Evolutionary conservation across 2,329 filamentous ascomycete species (phyloP), one percentile per base, ranked within the genome.

Genomic region (Hortaea werneckii): DNA sequence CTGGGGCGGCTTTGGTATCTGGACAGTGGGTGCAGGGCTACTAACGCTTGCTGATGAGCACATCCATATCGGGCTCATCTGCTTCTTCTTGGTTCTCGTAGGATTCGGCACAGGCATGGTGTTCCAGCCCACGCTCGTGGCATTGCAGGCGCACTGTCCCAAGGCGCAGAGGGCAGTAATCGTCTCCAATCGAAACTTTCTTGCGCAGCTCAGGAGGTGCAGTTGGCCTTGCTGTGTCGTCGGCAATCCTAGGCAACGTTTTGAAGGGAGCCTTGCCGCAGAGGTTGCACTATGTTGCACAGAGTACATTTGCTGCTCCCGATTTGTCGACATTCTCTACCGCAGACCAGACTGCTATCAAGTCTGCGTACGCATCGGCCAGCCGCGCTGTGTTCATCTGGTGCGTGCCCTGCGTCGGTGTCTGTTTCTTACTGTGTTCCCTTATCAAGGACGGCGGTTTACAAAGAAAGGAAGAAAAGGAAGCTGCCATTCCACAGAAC

Each of bases 171-270:
- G 79, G 13, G 79, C 80, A 1, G 74, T 82, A 1, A 73, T 80
- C 13, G 82, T 80, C 32, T 77, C 76, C 2, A 74, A 75, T 43
- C 70, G 79, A 1, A 83, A 83, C 53, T 82, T 82, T 56, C 20
- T 69, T 81, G 49, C 73, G 80, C 6, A 75, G 72, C 40, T 64
- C 78, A 3, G 79, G 80, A 7, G 79, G 78, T 26, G 68, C 78
- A 1, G 67, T 73, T 10, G 78, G 79, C 0, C 68, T 83, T 0
- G 77, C 77, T 0, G 64, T 80, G 6, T 76, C 74, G 0, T 76
- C 76, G 1, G 75, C 76, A 2, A 63, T 80, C 1, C 60, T 75
- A 10, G 42, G 52, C 7, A 65, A 57, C 32, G 54, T 60, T 0
- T 50, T 64, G 9, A 54, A 59, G 28, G 52, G 55, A 20, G 61